Evolutionary conservation across 179 eudicot species (phyloP).

Genomic region (Nepenthes alata): DNA sequence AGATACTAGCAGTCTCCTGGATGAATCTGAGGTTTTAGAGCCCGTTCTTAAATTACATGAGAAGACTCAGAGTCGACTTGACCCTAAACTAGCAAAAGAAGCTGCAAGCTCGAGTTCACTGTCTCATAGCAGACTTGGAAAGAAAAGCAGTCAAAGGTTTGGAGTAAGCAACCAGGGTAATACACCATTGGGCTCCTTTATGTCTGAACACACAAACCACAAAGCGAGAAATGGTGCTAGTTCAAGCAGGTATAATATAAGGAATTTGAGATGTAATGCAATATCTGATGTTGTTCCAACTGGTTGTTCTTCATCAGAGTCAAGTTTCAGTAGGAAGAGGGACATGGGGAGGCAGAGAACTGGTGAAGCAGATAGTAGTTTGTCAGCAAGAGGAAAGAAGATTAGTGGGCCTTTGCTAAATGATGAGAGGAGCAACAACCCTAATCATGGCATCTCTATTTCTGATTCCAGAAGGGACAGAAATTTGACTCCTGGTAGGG

Average conservation of each 20-base stretch:
- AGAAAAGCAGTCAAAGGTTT: conserved; percentile 24
- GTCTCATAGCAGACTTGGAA: conserved; percentile 25
- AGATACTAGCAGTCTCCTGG: conserved; percentile 29
- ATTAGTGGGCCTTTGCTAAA: conserved; percentile 21
- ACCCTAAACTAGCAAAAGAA: conserved; percentile 19
- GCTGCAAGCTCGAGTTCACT: conserved; percentile 32
- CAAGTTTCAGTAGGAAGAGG: conserved; percentile 29
- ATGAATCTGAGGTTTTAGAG: conserved; percentile 27
- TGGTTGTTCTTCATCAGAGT: conserved; percentile 42
- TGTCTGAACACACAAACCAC: conserved; percentile 17
- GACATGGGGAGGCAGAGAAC: conserved; percentile 44
- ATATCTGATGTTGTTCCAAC: conserved; percentile 42
- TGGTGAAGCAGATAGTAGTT: conserved; percentile 50
- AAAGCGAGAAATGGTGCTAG: conserved; percentile 26
- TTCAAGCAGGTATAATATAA: conserved; percentile 36
- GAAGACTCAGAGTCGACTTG: conserved; percentile 16
- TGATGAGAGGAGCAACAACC: conserved; percentile 21
- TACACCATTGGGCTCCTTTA: conserved; percentile 21
- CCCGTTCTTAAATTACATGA: conserved; percentile 10
- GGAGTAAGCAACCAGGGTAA: conserved; percentile 29
- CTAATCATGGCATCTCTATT: conserved; percentile 35
- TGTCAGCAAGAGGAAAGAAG: conserved; percentile 43
- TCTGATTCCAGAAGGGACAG: conserved; percentile 37
- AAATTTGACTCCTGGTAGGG: conserved; percentile 23
- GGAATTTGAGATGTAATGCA: conserved; percentile 46